Evolutionary conservation across 192 early-diverging fungal species (phyloP).

Genomic region (Kickxella alabastrina): DNA sequence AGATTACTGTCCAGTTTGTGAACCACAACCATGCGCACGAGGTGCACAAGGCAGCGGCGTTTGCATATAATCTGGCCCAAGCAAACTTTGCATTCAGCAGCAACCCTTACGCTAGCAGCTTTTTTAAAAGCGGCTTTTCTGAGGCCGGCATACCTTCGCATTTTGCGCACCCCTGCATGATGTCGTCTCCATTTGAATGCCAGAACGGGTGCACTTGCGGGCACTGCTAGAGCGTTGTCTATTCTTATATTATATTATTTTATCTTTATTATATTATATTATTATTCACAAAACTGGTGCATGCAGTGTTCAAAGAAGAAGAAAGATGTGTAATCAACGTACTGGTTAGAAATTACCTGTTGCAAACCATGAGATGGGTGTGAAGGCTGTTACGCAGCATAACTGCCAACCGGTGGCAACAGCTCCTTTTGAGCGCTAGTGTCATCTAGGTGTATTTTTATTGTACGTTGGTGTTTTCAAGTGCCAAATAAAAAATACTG

Average conservation of each 20-base stretch:
- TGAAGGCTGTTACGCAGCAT: no score
- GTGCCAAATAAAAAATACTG: no score
- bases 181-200: slow-evolving; percentile 36
- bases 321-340: no score
- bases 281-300: no score
- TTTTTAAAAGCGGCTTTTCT: slow-evolving; percentile 41
- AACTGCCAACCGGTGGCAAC: no score
- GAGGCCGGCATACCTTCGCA: slow-evolving; percentile 38
- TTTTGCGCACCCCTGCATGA: slow-evolving; percentile 30
- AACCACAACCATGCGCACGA: slow-evolving; percentile 2
- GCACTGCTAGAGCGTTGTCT: background rate
- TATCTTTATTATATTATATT: background rate
- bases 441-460: no score
- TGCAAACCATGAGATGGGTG: no score
- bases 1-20: slow-evolving; percentile 3
- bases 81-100: slow-evolving; percentile 41
- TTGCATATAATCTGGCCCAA: slow-evolving; percentile 24
- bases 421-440: no score
- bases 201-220: slow-evolving; percentile 11
- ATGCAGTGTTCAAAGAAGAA: no score
- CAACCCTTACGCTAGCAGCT: slow-evolving; percentile 39
- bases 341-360: no score
- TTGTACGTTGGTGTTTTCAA: no score
- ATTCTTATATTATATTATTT: background rate
- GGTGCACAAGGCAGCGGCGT: slow-evolving; percentile 15